Evolutionary conservation across 2,329 filamentous ascomycete genomes (phyloP), one percentile per base, ranked within the genome.

Genomic region (Westerdykella ornata): DNA sequence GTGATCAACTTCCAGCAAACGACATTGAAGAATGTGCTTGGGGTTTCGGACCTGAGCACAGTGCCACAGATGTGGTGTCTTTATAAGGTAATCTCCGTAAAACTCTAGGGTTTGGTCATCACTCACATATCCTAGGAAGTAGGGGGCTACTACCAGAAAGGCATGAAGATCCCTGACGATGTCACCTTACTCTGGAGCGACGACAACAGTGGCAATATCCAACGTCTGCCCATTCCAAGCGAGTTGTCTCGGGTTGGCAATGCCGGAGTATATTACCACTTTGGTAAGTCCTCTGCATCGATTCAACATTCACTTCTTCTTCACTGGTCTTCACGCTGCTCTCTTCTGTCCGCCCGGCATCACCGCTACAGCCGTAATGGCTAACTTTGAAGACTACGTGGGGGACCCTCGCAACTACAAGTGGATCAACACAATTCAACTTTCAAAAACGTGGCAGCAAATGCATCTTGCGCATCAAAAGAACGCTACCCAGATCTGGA

Each of bases 21-120:
- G 9, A 77, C 79, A 42, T 67, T 82, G 34, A 68, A 69, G 18
- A 69, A 72, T 4, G 74, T 80, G 0, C 71, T 82, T 15, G 69
- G 68, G 11, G 54, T 41, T 47, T 36, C 53, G 63, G 59, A 72
- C 69, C 13, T 66, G 66, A 71, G 70, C 9, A 65, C 68, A 0
- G 72, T 80, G 1, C 80, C 81, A 8, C 80, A 84, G 60, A 72
- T 80, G 62, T 85, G 81, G 80, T 82, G 80, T 50, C 65, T 85
- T 34, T 85, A 85, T 62, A 84, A 83, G 35, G 39, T 45, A 17
- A 42, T 5, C 18, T 14, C 8, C n/a, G 8, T 31, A 20, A 15
- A n/a, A n/a, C 18, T n/a, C 5, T 39, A 15, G 11, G 3, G 8
- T 4, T 26, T 9, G 22, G 3, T 3, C 3, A 26, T 26, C 7